Conservation (phyloP, 2,329 filamentous ascomycete species). For the Nannizziopsis barbatae region DNA sequence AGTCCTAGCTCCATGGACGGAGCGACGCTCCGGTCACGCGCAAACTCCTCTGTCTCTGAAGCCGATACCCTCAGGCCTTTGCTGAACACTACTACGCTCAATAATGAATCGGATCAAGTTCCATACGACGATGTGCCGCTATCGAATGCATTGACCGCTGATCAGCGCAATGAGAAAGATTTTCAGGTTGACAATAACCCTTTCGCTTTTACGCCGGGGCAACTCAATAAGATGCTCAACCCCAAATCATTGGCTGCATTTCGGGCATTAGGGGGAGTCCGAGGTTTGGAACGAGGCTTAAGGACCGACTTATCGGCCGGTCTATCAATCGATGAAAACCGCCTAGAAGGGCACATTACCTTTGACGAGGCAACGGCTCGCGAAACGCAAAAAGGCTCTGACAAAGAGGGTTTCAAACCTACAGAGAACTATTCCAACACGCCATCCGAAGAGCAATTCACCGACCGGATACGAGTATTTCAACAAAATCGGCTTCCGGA, state of each 20-base stretch:
- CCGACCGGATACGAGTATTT: constrained; percentile 51
- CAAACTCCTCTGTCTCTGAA: constrained; percentile 31
- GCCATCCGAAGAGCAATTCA: constrained; percentile 28
- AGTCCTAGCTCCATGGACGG: constrained; percentile 27
- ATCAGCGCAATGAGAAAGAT: constrained; percentile 63
- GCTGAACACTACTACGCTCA: constrained; percentile 24
- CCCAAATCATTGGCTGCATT: constrained; percentile 79
- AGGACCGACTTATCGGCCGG: constrained; percentile 61
- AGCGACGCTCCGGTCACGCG: constrained; percentile 35
- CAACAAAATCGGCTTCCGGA: constrained; percentile 52
- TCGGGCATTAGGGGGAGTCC: constrained; percentile 64
- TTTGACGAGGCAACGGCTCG: constrained; percentile 56
- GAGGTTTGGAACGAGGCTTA: constrained; percentile 68
- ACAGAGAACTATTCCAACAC: background rate
- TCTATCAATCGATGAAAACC: constrained; percentile 62
- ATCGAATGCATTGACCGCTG: constrained; percentile 57
- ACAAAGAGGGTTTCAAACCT: constrained; percentile 1
- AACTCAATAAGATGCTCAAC: constrained; percentile 77
- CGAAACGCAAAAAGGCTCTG: constrained; percentile 14
- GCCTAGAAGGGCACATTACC: constrained; percentile 52
- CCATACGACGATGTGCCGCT: constrained; percentile 30
- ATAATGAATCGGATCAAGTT: constrained; percentile 15
- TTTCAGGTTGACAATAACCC: constrained; percentile 68
- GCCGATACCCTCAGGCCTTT: constrained; percentile 27
- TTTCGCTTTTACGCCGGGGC: constrained; percentile 68